A percentile compares a stretch with the other conserved stretches of the same genome.
Conservation (phyloP, 805 yeast genomes). For the Candida fluviatilis region DNA sequence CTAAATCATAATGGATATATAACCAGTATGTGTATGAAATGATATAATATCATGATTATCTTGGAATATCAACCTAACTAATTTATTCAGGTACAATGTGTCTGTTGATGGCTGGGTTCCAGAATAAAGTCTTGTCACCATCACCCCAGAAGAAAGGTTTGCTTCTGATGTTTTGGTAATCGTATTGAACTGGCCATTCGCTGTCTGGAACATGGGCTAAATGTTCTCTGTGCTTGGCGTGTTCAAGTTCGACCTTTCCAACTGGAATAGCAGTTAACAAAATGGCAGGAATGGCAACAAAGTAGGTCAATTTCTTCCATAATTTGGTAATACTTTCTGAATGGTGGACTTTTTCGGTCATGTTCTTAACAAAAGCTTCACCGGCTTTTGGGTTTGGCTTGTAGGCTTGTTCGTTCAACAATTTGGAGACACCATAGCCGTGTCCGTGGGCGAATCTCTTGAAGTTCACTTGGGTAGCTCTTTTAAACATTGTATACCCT, state of each 20-base stretch:
- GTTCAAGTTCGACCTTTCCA: slow-evolving; percentile 76
- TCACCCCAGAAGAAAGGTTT: slow-evolving; percentile 98
- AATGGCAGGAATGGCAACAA: slow-evolving; percentile 81
- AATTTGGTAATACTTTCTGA: slow-evolving; percentile 68
- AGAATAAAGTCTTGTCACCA: slow-evolving; percentile 95
- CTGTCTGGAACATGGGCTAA: slow-evolving; percentile 71
- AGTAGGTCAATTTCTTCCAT: slow-evolving; percentile 83
- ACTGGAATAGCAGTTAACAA: slow-evolving; percentile 75
- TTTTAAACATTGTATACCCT: slow-evolving; percentile 28
- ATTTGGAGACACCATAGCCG: slow-evolving; percentile 38
- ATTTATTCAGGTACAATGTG: slow-evolving; percentile 33
- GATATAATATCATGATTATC: neutral
- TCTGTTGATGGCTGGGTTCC: slow-evolving; percentile 93
- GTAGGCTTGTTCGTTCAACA: slow-evolving; percentile 37
- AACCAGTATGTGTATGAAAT: slow-evolving; percentile 1
- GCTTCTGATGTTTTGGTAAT: slow-evolving; percentile 84
- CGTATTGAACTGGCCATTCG: slow-evolving; percentile 90
- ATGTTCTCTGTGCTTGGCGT: slow-evolving; percentile 86
- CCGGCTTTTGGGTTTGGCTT: slow-evolving; percentile 59
- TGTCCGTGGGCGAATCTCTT: slow-evolving; percentile 39
- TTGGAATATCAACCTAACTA: neutral
- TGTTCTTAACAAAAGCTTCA: slow-evolving; percentile 57
- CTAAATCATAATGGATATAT: slow-evolving; percentile 2
- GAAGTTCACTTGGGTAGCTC: slow-evolving; percentile 32
- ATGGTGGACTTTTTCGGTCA: slow-evolving; percentile 71